A percentile compares a stretch with the other conserved stretches of the same genome.
Conservation (phyloP, 2,329 filamentous ascomycete species). For the Colletotrichum endophyticum region DNA sequence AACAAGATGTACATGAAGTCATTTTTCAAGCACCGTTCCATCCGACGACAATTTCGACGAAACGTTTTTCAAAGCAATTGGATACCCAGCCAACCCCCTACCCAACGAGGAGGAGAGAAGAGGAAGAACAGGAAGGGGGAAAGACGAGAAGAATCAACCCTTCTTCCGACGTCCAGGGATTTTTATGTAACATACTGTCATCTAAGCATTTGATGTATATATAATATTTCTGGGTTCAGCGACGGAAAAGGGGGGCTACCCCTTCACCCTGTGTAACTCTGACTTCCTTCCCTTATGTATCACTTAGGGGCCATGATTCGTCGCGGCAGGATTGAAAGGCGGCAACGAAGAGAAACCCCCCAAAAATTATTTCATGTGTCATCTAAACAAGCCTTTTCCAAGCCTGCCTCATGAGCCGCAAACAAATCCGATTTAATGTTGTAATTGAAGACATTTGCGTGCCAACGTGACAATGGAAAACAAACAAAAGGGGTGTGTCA, state of each 20-base stretch:
- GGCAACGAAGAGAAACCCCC: neutral
- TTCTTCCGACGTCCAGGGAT: neutral
- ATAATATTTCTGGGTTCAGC: neutral
- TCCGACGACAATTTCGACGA: neutral
- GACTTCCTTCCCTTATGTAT: neutral
- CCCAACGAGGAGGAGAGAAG: neutral
- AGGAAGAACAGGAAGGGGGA: neutral
- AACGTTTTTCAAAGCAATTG: neutral
- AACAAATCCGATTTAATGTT: neutral
- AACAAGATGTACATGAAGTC: slow-evolving; percentile 1
- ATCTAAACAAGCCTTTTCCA: neutral
- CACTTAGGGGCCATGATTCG: neutral
- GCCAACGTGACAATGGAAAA: neutral
- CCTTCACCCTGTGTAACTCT: neutral
- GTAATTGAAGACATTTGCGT: neutral
- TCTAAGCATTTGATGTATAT: neutral
- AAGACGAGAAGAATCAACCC: neutral
- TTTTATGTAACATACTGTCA: slow-evolving; percentile 1
- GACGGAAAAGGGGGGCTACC: neutral
- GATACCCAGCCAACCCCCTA: neutral
- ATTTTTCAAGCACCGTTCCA: neutral
- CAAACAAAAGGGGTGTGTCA: neutral
- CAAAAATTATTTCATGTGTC: neutral
- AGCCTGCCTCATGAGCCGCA: neutral
- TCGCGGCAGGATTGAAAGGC: neutral